phyloP scores from a whole-genome alignment of 163 green algal species.

The Volvox carteri region DNA sequence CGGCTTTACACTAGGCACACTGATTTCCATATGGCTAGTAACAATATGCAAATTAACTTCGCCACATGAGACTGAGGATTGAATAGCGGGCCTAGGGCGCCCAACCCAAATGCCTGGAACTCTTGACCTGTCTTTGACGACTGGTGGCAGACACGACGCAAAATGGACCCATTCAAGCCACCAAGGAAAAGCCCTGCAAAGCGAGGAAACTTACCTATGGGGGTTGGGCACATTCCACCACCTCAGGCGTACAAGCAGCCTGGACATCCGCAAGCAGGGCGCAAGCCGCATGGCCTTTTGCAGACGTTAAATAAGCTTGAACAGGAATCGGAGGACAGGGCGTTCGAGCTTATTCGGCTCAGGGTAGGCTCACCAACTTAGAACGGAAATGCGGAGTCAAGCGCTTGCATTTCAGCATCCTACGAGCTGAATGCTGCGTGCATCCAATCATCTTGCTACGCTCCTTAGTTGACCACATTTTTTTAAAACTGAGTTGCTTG shows the following conservation, averaged over 20 bases:
- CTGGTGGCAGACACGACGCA: conserved; percentile 13
- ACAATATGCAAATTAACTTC: too few relatives aligned
- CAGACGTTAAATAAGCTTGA: conserved; percentile 66
- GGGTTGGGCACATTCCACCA: conserved; percentile 24
- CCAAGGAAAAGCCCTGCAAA: conserved; percentile 42
- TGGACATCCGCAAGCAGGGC: conserved; percentile 9
- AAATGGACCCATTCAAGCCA: conserved; percentile 56
- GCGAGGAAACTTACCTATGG: conserved; percentile 48
- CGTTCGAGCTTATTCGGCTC: conserved; percentile 65
- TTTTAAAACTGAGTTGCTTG: too few relatives aligned
- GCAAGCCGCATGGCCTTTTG: conserved; percentile 56
- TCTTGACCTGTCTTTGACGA: not conserved
- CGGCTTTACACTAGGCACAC: too few relatives aligned
- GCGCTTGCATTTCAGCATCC: too few relatives aligned
- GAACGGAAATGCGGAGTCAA: conserved; percentile 2
- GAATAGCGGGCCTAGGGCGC: not conserved
- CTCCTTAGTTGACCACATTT: too few relatives aligned
- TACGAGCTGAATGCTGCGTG: too few relatives aligned
- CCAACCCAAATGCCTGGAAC: conserved; percentile 12
- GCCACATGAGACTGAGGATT: not conserved
- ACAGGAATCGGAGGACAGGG: conserved; percentile 60
- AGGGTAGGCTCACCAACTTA: conserved; percentile 45
- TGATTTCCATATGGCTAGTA: too few relatives aligned
- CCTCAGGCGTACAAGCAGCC: conserved; percentile 20
- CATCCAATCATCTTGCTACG: too few relatives aligned